phyloP scores from a whole-genome alignment of 1,139 yeast species.

The Hansenula anomala region DNA sequence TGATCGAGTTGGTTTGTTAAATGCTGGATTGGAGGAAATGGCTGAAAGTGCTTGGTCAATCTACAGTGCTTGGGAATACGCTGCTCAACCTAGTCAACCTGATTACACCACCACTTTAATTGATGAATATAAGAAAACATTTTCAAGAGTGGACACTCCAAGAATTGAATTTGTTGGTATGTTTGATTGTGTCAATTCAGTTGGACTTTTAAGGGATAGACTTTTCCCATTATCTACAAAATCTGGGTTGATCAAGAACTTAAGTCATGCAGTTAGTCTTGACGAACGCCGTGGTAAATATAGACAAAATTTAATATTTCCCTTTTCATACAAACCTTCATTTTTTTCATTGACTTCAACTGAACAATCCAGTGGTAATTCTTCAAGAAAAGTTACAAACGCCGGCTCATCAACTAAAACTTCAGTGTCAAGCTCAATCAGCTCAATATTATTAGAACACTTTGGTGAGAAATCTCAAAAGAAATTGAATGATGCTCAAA shows the following conservation, averaged over 20 bases:
- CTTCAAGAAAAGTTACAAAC: background rate
- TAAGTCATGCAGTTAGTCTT: slow-evolving; percentile 60
- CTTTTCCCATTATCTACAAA: slow-evolving; percentile 53
- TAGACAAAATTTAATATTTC: slow-evolving; percentile 49
- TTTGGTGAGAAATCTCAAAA: background rate
- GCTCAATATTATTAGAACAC: background rate
- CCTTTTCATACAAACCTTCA: slow-evolving; percentile 33
- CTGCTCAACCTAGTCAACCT: slow-evolving; percentile 48
- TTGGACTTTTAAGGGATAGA: slow-evolving; percentile 52
- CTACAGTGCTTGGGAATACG: slow-evolving; percentile 56
- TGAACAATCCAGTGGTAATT: background rate
- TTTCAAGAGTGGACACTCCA: slow-evolving; percentile 37
- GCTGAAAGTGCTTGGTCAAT: slow-evolving; percentile 57
- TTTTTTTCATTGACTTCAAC: slow-evolving; percentile 19
- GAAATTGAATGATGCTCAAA: slow-evolving; percentile 5
- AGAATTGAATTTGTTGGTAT: slow-evolving; percentile 54
- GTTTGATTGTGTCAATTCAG: slow-evolving; percentile 64
- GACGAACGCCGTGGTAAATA: slow-evolving; percentile 63
- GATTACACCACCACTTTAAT: slow-evolving; percentile 38
- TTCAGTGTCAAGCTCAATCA: background rate
- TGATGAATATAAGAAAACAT: slow-evolving; percentile 46
- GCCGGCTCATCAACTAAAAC: background rate
- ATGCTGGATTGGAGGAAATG: slow-evolving; percentile 48
- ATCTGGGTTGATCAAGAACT: slow-evolving; percentile 46
- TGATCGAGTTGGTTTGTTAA: slow-evolving; percentile 52